Evolutionary conservation across 768 basidiomycete genomes (phyloP).

Genomic region (Tubosaeta sp.): DNA sequence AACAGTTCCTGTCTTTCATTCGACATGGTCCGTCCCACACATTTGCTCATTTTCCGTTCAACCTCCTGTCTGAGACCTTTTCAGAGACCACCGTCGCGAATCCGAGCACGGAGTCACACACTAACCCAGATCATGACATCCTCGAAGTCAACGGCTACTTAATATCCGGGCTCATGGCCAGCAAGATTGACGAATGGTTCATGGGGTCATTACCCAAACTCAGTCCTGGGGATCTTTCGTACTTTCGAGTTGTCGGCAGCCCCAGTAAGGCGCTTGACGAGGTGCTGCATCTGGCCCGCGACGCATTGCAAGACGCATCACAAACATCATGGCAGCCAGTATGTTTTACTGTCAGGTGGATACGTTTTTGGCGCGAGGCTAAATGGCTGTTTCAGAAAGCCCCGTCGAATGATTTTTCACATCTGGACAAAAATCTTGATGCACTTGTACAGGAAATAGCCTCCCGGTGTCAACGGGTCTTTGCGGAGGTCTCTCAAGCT

Average conservation of each 20-base stretch:
- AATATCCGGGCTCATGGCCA: conserved; percentile 61
- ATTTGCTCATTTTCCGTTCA: conserved; percentile 4
- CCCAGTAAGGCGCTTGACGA: conserved; percentile 27
- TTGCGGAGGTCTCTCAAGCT: conserved; percentile 58
- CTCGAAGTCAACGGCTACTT: conserved; percentile 81
- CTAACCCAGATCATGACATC: conserved; percentile 57
- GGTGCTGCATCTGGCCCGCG: conserved; percentile 45
- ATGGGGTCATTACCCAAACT: conserved; percentile 46
- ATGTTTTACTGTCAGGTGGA: conserved; percentile 32
- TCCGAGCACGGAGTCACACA: conserved; percentile 46
- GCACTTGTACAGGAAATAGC: conserved; percentile 61
- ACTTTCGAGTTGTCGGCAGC: conserved; percentile 18
- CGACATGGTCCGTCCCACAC: conserved; percentile 53
- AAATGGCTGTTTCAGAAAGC: conserved; percentile 40
- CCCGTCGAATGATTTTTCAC: conserved; percentile 46
- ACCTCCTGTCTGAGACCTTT: conserved; percentile 16
- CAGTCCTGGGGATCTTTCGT: conserved; percentile 29
- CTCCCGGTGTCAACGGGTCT: conserved; percentile 54
- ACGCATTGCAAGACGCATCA: conserved; percentile 43
- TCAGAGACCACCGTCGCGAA: conserved; percentile 50
- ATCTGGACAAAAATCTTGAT: conserved; percentile 66
- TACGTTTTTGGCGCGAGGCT: conserved; percentile 22
- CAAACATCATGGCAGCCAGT: conserved; percentile 52
- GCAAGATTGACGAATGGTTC: conserved; percentile 79
- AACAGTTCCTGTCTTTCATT: conserved; percentile 76